Conservation (phyloP, 202 grass and related monocot species). For the Dendrocalamus latiflorus region DNA sequence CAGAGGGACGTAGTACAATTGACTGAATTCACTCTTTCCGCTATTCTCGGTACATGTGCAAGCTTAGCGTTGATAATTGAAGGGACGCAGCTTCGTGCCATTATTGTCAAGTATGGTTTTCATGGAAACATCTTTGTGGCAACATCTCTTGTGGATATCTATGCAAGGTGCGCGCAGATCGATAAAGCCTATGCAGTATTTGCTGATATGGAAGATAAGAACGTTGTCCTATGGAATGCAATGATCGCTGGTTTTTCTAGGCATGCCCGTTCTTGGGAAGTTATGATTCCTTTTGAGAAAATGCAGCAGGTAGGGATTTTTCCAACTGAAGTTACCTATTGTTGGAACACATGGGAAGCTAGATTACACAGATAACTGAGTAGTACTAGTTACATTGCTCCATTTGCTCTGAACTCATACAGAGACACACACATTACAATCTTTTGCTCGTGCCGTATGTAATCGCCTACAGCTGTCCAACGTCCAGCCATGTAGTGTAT, state of each 20-base stretch:
- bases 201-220: not conserved
- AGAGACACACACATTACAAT: too few relatives aligned
- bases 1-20: slow-evolving; percentile 8
- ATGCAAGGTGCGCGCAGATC: slow-evolving; percentile 24
- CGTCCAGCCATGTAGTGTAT: too few relatives aligned
- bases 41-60: slow-evolving; percentile 18
- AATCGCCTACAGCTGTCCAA: too few relatives aligned
- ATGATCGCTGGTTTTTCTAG: slow-evolving; percentile 30
- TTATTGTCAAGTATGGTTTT: slow-evolving; percentile 6
- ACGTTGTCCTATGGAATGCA: slow-evolving; percentile 26
- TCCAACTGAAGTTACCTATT: slow-evolving; percentile 22
- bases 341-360: too few relatives aligned
- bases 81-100: slow-evolving; percentile 23
- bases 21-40: slow-evolving; percentile 34
- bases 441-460: too few relatives aligned
- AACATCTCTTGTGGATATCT: slow-evolving; percentile 30
- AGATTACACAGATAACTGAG: too few relatives aligned
- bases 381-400: too few relatives aligned
- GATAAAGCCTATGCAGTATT: slow-evolving; percentile 23
- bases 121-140: slow-evolving; percentile 20
- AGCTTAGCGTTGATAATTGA: slow-evolving; percentile 30
- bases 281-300: slow-evolving; percentile 15
- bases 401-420: too few relatives aligned
- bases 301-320: slow-evolving; percentile 17
- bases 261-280: slow-evolving; percentile 2